These are phyloP conservation scores for Collybiopsis luxurians DNA, from an alignment of 768 basidiomycete genomes.

Conservation along the genomic window DNA sequence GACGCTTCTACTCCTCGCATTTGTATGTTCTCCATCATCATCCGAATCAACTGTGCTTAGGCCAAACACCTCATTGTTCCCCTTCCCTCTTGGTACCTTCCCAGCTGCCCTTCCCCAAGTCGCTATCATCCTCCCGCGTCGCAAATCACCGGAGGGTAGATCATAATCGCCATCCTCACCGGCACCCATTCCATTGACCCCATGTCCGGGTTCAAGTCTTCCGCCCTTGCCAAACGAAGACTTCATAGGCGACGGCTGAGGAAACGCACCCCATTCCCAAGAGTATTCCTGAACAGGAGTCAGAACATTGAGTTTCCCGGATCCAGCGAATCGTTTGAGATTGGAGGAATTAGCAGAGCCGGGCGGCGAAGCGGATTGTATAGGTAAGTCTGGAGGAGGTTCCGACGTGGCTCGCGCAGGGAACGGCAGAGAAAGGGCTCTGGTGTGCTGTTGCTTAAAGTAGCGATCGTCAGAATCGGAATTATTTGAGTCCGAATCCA, in stretches of 20 bases:
- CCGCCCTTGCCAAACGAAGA: constrained; percentile 48
- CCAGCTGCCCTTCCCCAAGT: background rate
- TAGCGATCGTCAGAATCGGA: constrained; percentile 17
- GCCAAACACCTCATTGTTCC: constrained; percentile 19
- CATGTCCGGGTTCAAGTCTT: constrained; percentile 27
- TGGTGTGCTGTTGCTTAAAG: constrained; percentile 7
- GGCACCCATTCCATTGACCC: background rate
- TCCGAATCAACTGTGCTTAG: constrained; percentile 20
- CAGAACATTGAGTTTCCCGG: constrained; percentile 4
- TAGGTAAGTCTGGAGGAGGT: constrained; percentile 50
- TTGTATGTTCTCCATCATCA: constrained; percentile 21
- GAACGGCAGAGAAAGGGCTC: constrained; percentile 23
- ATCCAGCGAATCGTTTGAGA: background rate
- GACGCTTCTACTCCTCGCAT: constrained; percentile 51
- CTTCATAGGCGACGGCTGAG: constrained; percentile 70
- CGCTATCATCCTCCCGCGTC: background rate
- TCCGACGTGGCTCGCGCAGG: constrained; percentile 58
- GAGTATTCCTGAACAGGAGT: constrained; percentile 65
- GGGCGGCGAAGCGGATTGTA: constrained; percentile 1
- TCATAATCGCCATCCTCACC: background rate
- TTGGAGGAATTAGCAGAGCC: background rate
- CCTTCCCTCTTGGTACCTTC: constrained; percentile 16
- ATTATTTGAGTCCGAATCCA: background rate
- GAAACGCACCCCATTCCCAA: constrained; percentile 95
- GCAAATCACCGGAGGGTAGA: background rate